Conservation (phyloP, 129 eudicot species). For the Escallonia rubra region DNA sequence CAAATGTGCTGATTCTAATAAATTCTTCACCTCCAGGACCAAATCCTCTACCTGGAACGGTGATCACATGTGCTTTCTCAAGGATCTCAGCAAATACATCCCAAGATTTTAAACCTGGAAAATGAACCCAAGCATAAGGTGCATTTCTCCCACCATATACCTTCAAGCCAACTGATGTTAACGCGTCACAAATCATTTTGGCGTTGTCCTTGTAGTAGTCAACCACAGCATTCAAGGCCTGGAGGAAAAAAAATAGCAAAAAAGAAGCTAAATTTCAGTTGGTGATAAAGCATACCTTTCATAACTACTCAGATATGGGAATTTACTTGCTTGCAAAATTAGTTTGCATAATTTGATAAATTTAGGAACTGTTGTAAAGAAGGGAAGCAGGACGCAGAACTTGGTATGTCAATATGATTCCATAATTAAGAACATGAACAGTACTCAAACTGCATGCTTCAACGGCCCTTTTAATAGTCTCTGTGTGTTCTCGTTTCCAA, state of each 20-base stretch:
- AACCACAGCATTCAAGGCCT: conserved; percentile 5
- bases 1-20: conserved; percentile 12
- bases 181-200: background rate
- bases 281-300: too few species aligned
- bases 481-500: too few species aligned
- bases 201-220: conserved; percentile 15
- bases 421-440: too few species aligned
- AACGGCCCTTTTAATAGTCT: too few species aligned
- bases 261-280: too few species aligned
- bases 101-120: conserved; percentile 12
- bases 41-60: conserved; percentile 18
- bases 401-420: too few species aligned
- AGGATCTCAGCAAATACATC: conserved; percentile 18
- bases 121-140: conserved; percentile 16
- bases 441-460: too few species aligned
- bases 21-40: conserved; percentile 16
- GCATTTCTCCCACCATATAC: conserved; percentile 19
- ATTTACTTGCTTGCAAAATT: too few species aligned
- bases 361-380: too few species aligned
- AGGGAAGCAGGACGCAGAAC: too few species aligned
- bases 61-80: conserved; percentile 5
- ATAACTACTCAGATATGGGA: too few species aligned
- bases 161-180: conserved; percentile 7
- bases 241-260: background rate
- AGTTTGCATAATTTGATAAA: too few species aligned